Evolutionary conservation across 2,329 filamentous ascomycete genomes (phyloP).

Genomic region (Fulvia fulva): DNA sequence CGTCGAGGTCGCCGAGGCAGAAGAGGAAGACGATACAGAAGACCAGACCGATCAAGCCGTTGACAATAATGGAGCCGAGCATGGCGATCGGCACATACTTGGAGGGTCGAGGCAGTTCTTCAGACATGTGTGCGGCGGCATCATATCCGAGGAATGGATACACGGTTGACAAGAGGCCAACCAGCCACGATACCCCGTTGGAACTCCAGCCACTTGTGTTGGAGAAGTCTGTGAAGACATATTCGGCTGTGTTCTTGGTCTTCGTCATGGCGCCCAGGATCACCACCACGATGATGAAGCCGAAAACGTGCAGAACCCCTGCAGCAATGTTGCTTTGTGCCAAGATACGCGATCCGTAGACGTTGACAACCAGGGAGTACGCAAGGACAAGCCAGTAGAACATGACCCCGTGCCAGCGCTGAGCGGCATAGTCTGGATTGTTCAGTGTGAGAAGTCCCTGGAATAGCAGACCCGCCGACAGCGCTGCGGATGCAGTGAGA

Average conservation of each 20-base stretch:
- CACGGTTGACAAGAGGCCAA: slow-evolving; percentile 17
- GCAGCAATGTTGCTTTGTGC: slow-evolving; percentile 45
- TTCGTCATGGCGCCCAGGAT: slow-evolving; percentile 37
- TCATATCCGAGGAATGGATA: slow-evolving; percentile 21
- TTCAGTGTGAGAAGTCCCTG: slow-evolving; percentile 21
- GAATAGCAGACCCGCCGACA: slow-evolving; percentile 15
- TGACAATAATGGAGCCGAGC: slow-evolving; percentile 19
- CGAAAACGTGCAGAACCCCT: slow-evolving; percentile 45
- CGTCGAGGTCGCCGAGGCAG: slow-evolving; percentile 18
- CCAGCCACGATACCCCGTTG: slow-evolving; percentile 16
- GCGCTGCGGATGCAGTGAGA: slow-evolving; percentile 17
- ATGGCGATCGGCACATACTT: slow-evolving; percentile 25
- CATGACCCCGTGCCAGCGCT: slow-evolving; percentile 27
- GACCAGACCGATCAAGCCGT: slow-evolving; percentile 18
- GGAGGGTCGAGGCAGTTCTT: slow-evolving; percentile 22
- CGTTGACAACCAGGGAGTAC: slow-evolving; percentile 20
- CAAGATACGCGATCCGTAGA: slow-evolving; percentile 20
- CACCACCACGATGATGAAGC: slow-evolving; percentile 43
- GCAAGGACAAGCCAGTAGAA: slow-evolving; percentile 19
- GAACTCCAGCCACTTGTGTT: slow-evolving; percentile 20
- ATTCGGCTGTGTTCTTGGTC: slow-evolving; percentile 34
- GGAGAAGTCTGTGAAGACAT: slow-evolving; percentile 17
- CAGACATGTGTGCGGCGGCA: slow-evolving; percentile 20
- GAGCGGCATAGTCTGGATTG: slow-evolving; percentile 13
- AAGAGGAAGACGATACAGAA: slow-evolving; percentile 19